These are phyloP conservation scores for Epichloe scottii DNA, from an alignment of 2,329 filamentous ascomycete genomes.

Conservation along the genomic window DNA sequence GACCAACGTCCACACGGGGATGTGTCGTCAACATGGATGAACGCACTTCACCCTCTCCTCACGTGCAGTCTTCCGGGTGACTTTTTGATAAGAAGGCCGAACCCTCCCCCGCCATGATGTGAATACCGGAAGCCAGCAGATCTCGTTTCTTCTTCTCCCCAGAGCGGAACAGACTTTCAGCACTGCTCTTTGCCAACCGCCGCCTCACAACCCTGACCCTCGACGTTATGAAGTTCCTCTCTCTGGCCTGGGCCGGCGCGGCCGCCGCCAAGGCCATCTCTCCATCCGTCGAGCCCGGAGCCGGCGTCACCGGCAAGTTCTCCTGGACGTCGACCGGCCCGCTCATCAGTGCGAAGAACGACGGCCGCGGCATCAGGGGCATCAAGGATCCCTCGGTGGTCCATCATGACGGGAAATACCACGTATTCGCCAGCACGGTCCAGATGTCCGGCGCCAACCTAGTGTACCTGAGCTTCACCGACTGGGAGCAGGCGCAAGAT, in stretches of 20 bases:
- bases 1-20: no score
- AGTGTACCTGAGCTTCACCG: conserved; percentile 43
- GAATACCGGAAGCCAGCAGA: no score
- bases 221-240: not conserved
- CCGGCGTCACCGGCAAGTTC: not conserved
- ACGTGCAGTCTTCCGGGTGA: no score
- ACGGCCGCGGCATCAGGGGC: not conserved
- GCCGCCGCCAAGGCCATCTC: not conserved
- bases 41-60: no score
- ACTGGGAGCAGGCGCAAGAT: conserved; percentile 26
- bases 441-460: conserved; percentile 37
- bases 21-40: no score
- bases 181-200: no score
- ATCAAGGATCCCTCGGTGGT: conserved; percentile 51
- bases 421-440: conserved; percentile 46
- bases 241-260: not conserved
- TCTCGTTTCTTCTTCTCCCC: no score
- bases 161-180: no score
- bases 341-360: not conserved
- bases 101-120: no score
- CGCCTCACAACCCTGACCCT: no score
- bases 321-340: conserved; percentile 1
- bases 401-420: conserved; percentile 42
- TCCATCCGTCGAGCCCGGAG: not conserved
- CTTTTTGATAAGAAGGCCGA: no score